Evolutionary conservation across 257 asterid species (phyloP).

Genomic region (Lycium ferocissimum): DNA sequence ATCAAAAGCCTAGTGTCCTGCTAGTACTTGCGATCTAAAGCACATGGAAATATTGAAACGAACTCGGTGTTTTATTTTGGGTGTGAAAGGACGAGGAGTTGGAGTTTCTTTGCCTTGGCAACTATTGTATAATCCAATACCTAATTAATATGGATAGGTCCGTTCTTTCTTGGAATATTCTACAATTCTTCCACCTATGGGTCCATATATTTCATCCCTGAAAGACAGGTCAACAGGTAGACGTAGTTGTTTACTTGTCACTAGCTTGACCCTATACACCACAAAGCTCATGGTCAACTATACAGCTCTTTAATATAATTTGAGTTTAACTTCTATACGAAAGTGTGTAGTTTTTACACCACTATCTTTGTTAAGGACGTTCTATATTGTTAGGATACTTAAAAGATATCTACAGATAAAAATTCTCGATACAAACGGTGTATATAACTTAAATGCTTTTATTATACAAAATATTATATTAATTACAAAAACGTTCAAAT

Average conservation of each 20-base stretch:
- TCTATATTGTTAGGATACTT: too few relatives aligned
- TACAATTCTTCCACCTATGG: not conserved
- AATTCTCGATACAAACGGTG: too few relatives aligned
- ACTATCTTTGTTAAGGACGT: too few relatives aligned
- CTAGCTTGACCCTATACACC: not conserved
- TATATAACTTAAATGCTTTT: too few relatives aligned
- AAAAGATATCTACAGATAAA: too few relatives aligned
- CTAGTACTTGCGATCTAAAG: not conserved
- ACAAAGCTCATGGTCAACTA: not conserved
- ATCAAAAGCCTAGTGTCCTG: not conserved
- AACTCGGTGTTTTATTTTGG: not conserved
- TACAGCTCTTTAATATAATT: not conserved
- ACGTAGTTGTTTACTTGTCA: conserved; percentile 16
- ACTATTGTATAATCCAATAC: not conserved
- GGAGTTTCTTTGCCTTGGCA: not conserved
- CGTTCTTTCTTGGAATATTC: not conserved
- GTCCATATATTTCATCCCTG: not conserved
- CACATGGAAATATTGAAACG: not conserved
- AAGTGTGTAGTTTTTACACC: too few relatives aligned
- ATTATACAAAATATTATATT: too few relatives aligned
- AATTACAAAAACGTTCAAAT: too few relatives aligned
- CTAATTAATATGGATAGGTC: not conserved
- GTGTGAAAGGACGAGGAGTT: not conserved
- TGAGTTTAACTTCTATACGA: too few relatives aligned
- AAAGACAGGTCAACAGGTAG: conserved; percentile 10